Base-by-base conservation (phyloP, 2,329 filamentous ascomycete species). In the Pseudocercospora cruenta region DNA sequence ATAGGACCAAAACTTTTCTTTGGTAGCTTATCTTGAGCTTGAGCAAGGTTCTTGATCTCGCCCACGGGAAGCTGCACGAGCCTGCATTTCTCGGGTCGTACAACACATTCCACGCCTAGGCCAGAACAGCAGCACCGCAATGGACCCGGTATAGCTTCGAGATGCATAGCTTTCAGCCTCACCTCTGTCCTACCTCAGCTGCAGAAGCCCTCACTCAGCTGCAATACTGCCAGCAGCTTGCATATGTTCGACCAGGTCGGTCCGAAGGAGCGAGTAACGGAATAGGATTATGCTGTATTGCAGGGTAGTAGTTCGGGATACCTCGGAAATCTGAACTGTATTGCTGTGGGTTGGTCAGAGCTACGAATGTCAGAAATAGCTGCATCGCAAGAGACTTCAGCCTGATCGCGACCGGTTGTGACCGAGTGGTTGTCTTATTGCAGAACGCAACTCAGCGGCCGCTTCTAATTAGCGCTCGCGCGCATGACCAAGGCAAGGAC, bases 121-220 rank as follows among this genome's bases (percentile, higher is more conserved):
- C 26, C 10, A 10, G 51, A 55, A 55, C 16, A 28, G 51, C 10
- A 55, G 51, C 26, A n/a, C 8, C 33, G 51, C 22, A 19, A 19
- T 19, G 12, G 10, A n/a, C n/a, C 1, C 7, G 51, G 51, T 55
- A 55, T 31, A 55, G 51, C 51, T 36, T 8, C 19, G n/a, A 24
- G 10, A 43, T 24, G 31, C 31, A 58, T 19, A n/a, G 31, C 55
- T 43, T 43, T 58, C 55, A 58, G 55, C 55, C 55, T 58, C 55
- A 43, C 55, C 16, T 36, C n/a, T 39, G 55, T 58, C 55, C 28
- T n/a, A 58, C 28, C 31, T 14, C n/a, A 22, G 16, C 24, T 14
- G 31, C 16, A 3, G 28, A 3, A 58, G 55, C 55, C 6, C 55
- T 43, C 55, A 21, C 1, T 16, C 55, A 22, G 55, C 55, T 43